These are phyloP conservation scores for Cicer pinnatifidum DNA, from an alignment of 306 rosid species.

Conservation along the genomic window DNA sequence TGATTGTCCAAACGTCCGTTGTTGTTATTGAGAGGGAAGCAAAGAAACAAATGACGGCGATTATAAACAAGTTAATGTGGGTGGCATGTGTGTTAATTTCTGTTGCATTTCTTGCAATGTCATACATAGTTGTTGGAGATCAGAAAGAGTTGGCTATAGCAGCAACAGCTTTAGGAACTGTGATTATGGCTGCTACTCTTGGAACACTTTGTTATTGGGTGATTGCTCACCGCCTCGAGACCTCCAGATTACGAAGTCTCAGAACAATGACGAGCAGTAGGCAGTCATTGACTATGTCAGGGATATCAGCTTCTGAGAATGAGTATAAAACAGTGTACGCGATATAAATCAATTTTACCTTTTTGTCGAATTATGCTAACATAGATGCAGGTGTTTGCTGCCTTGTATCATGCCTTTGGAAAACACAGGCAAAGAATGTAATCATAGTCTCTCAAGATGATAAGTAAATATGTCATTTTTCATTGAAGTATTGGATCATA, in stretches of 20 bases:
- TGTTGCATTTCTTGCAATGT: constrained; percentile 76
- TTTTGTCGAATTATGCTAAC: constrained; percentile 28
- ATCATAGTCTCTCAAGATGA: neutral
- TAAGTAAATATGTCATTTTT: constrained; percentile 9
- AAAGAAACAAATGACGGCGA: constrained; percentile 68
- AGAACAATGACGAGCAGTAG: constrained; percentile 63
- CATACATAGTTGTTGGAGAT: constrained; percentile 74
- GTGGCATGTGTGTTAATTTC: constrained; percentile 74
- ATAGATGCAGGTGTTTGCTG: constrained; percentile 29
- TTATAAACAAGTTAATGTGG: constrained; percentile 89
- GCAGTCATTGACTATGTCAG: constrained; percentile 57
- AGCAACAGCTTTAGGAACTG: constrained; percentile 70
- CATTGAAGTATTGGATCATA: constrained; percentile 6
- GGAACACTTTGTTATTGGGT: constrained; percentile 80
- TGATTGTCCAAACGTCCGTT: constrained; percentile 80
- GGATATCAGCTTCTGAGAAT: constrained; percentile 63
- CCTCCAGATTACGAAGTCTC: constrained; percentile 59
- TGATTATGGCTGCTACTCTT: constrained; percentile 73
- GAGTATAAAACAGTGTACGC: constrained; percentile 74
- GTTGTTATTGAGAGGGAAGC: constrained; percentile 69
- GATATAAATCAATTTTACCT: constrained; percentile 48
- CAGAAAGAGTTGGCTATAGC: constrained; percentile 64
- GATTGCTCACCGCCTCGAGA: constrained; percentile 62
- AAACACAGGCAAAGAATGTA: constrained; percentile 40
- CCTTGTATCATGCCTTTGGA: constrained; percentile 33